phyloP scores from a whole-genome alignment of 495 filamentous ascomycete species.

The Annulohypoxylon bovei region DNA sequence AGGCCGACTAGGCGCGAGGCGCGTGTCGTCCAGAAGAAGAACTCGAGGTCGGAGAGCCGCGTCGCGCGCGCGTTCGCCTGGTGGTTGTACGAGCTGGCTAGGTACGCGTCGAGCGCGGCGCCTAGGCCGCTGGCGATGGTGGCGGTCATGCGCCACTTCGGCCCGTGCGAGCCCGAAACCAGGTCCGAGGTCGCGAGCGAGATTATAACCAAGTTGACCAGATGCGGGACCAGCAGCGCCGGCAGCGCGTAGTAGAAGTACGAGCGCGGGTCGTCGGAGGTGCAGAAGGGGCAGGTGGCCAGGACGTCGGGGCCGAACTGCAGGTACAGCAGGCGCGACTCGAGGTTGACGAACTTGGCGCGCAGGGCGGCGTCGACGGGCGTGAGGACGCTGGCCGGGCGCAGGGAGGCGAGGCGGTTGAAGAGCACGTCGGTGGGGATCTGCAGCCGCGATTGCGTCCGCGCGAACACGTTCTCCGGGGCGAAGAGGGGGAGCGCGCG shows the following conservation, averaged over 20 bases:
- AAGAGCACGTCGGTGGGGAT: conserved; percentile 88
- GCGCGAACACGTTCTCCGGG: conserved; percentile 82
- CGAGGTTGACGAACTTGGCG: conserved; percentile 71
- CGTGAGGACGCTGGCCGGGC: conserved; percentile 65
- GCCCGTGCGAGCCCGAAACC: conserved; percentile 64
- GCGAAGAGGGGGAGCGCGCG: conserved; percentile 73
- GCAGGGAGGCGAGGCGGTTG: conserved; percentile 72
- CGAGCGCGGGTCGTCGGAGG: conserved; percentile 71
- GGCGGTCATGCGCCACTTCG: conserved; percentile 74
- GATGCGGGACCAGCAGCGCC: conserved; percentile 74
- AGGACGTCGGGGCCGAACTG: conserved; percentile 79
- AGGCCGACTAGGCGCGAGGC: conserved; percentile 68
- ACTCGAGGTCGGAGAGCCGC: conserved; percentile 66
- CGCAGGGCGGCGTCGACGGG: conserved; percentile 70
- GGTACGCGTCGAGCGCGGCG: conserved; percentile 71
- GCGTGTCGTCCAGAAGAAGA: conserved; percentile 74
- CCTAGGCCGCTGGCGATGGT: conserved; percentile 69
- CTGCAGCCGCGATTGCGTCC: conserved; percentile 82
- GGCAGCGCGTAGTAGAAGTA: conserved; percentile 88
- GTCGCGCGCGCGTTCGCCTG: conserved; percentile 66
- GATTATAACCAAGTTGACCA: conserved; percentile 75
- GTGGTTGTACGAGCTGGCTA: conserved; percentile 67
- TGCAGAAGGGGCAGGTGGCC: conserved; percentile 82
- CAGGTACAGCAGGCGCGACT: conserved; percentile 81
- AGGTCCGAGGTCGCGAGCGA: conserved; percentile 67